Base-by-base conservation (phyloP, 2,329 filamentous ascomycete species). In the Aschersonia sp. region DNA sequence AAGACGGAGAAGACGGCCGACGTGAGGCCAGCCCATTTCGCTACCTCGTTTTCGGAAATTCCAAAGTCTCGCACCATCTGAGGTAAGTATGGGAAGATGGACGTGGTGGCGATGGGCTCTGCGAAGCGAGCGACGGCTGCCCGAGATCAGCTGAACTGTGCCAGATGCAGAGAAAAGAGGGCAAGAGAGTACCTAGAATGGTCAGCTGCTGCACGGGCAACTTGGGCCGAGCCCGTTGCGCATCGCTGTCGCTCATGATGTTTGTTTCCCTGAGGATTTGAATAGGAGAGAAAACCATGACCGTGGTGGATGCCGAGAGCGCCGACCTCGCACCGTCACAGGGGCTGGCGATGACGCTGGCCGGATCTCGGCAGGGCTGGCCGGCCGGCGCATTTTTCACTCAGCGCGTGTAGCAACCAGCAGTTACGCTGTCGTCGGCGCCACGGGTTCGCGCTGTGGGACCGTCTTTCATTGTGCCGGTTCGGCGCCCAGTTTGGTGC, bases 1-100 rank as follows among this genome's bases (percentile, higher is more conserved):
- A 77, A 73, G 9, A 88, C 62, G 2, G 85, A 85, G 62, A 89
- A 88, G 52, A 80, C 72, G 43, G 83, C 80, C 1, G 82, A 82
- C 4, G 81, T 84, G 49, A 87, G 67, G 46, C 84, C 84, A n/a
- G 82, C 85, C 83, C 84, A 91, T 68, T 81, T 84, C 42, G 85
- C 85, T 30, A 94, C 77, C 43, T 87, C 73, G 55, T 84, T 77
- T 54, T 80, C 74, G 5, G 77, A 72, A 12, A 94, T 71, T 7
- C 84, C 80, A 53, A 94, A 88, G 60, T 80, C 83, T 55, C 82
- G 75, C 49, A 94, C 84, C 85, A 94, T 92, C 64, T 89, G 85
- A 9, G 85, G 85, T 53, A 83, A 72, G 55, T 73, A 75, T 60
- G 83, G 84, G 51, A 82, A 82, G 53, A 86, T 78, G 30, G 82